Evolutionary conservation across 257 asterid species (phyloP), one percentile per base, ranked within the genome.

Genomic region (Solanum pimpinellifolium): DNA sequence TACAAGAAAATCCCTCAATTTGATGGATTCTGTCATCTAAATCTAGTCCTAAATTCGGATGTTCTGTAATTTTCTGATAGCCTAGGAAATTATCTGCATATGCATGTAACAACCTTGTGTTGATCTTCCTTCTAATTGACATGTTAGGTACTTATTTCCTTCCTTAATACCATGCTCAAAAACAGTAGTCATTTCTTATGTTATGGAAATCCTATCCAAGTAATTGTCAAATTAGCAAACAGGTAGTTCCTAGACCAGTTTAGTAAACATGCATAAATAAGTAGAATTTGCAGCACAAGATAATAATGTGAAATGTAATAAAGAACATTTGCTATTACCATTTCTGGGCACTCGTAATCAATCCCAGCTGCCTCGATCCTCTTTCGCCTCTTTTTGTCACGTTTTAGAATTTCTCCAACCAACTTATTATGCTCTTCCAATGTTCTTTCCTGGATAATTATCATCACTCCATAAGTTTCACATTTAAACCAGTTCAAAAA

Each of bases 341-440:
- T 83, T 90, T 93, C 95, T 23, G 99, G 99, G 91, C 96, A 95
- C 87, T 94, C 91, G 23, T 95, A 97, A 42, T 94, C 95, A 82
- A 97, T 95, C 29, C 99, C 99, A 86, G 97, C 97, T 83, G 95
- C 98, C 89, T 92, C 95, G 21, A 97, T 97, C 87, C 91, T 94
- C 93, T 94, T 93, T 86, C 93, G 89, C 90, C 98, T 92, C 88
- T 91, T 92, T 83, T 90, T 87, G 83, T 95, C 99, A 88, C 96
- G 92, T 90, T 90, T 94, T 88, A 94, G 35, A 65, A 97, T 87
- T 83, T 95, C 91, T 39, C 87, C 87, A 69, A 94, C 92, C 89
- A 95, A 88, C 89, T 95, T 95, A 80, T 91, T 89, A 89, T 96
- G 96, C 87, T 93, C 92, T 39, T 92, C 96, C 80, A 94, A 88